A percentile compares a stretch with the other conserved stretches of the same genome.
These are phyloP conservation scores for Arabidopsis lyrata DNA, from an alignment of 441 rosid species.

Conservation along the genomic window DNA sequence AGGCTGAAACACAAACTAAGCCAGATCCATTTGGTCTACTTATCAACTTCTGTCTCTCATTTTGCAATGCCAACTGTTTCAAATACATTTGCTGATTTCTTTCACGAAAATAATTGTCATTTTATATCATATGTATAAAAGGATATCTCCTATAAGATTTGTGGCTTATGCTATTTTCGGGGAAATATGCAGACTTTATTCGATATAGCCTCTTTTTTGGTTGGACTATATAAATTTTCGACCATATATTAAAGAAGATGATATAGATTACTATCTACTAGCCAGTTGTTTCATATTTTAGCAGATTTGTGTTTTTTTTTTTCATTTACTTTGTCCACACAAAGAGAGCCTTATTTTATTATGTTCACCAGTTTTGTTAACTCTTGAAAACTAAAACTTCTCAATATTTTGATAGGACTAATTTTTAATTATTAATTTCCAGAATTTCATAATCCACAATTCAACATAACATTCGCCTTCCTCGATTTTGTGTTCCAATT, in stretches of 20 bases:
- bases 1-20: constrained; percentile 19
- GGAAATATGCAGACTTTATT: neutral
- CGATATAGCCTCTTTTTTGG: neutral
- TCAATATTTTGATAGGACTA: too few species aligned
- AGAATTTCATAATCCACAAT: too few species aligned
- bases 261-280: neutral
- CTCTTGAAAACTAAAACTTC: neutral
- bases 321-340: neutral
- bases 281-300: neutral
- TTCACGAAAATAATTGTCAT: neutral
- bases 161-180: constrained; percentile 23
- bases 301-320: neutral
- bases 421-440: too few species aligned
- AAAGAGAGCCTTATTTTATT: neutral
- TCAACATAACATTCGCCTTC: too few species aligned
- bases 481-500: too few species aligned
- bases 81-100: neutral
- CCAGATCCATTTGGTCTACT: constrained; percentile 26
- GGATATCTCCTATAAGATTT: neutral
- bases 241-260: constrained; percentile 12
- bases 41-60: constrained; percentile 38
- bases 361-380: neutral
- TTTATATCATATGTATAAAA: neutral
- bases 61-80: neutral
- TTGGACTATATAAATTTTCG: neutral